Evolutionary conservation across 345 rosid species (phyloP).

Genomic region (Hevea brasiliensis): DNA sequence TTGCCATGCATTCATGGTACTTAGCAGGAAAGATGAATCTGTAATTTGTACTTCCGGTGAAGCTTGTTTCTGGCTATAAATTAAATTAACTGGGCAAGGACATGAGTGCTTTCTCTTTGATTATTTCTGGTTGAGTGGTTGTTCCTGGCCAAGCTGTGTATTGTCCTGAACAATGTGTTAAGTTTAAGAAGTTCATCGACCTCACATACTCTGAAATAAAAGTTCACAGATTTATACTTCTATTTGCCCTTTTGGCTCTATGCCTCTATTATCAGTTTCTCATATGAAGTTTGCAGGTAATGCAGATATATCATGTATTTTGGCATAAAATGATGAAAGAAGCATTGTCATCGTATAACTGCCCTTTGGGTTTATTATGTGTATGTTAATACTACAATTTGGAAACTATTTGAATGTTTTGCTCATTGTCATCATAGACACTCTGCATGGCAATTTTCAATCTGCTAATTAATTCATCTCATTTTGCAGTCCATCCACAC

Average conservation of each 20-base stretch:
- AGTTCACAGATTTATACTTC: background rate
- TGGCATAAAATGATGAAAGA: background rate
- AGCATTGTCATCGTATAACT: background rate
- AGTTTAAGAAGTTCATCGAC: background rate
- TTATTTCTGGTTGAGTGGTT: background rate
- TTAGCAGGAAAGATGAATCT: slow-evolving; percentile 86
- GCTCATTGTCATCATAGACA: too few relatives aligned
- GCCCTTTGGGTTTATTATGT: background rate
- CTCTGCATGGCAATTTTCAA: background rate
- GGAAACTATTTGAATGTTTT: too few relatives aligned
- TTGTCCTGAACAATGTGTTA: slow-evolving; percentile 1
- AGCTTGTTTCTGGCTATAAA: background rate
- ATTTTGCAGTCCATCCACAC: background rate
- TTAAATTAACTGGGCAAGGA: background rate
- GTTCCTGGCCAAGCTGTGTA: background rate
- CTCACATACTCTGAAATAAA: slow-evolving; percentile 9
- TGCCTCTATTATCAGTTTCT: background rate
- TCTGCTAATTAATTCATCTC: background rate
- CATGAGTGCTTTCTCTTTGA: background rate
- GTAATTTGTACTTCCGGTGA: slow-evolving; percentile 31
- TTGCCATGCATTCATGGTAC: slow-evolving; percentile 97
- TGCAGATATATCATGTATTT: background rate
- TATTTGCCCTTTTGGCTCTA: background rate
- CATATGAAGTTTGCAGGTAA: background rate
- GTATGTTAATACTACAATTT: too few relatives aligned